phyloP scores from a whole-genome alignment of 1,284 basidiomycete genomes.

The Taiwanofungus camphoratus region DNA sequence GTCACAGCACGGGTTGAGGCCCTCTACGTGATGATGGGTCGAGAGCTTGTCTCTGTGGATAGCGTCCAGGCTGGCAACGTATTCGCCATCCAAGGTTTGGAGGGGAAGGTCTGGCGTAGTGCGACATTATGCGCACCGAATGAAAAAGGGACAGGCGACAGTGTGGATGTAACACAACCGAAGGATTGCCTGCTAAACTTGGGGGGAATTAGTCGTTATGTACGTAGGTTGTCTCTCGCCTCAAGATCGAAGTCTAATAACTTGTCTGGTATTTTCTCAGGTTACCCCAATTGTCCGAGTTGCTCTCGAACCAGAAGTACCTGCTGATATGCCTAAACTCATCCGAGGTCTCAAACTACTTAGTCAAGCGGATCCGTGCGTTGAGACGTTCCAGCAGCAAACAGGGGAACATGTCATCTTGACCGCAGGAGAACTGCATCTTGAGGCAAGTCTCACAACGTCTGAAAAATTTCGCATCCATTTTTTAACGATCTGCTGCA shows the following conservation, averaged over 20 bases:
- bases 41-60: slow-evolving; percentile 82
- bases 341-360: slow-evolving; percentile 85
- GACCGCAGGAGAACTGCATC: slow-evolving; percentile 93
- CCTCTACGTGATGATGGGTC: slow-evolving; percentile 98
- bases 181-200: slow-evolving; percentile 74
- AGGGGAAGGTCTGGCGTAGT: slow-evolving; percentile 86
- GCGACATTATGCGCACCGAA: slow-evolving; percentile 82
- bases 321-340: slow-evolving; percentile 92
- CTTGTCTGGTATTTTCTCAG: slow-evolving; percentile 39
- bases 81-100: slow-evolving; percentile 89
- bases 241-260: slow-evolving; percentile 6
- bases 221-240: slow-evolving; percentile 31
- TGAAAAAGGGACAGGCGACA: slow-evolving; percentile 36
- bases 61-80: slow-evolving; percentile 92
- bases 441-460: slow-evolving; percentile 61
- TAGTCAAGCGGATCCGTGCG: slow-evolving; percentile 95
- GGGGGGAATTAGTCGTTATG: slow-evolving; percentile 69
- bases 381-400: slow-evolving; percentile 94
- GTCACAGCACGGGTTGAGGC: slow-evolving; percentile 62
- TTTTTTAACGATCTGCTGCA: slow-evolving; percentile 26
- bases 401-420: slow-evolving; percentile 98
- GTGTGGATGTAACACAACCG: slow-evolving; percentile 31
- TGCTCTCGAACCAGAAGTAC: slow-evolving; percentile 84
- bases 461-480: neutral
- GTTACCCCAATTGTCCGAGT: slow-evolving; percentile 91